These are phyloP conservation scores for Coix lacrymajobi DNA, from an alignment of 176 grass and related monocot genomes.

Conservation along the genomic window DNA sequence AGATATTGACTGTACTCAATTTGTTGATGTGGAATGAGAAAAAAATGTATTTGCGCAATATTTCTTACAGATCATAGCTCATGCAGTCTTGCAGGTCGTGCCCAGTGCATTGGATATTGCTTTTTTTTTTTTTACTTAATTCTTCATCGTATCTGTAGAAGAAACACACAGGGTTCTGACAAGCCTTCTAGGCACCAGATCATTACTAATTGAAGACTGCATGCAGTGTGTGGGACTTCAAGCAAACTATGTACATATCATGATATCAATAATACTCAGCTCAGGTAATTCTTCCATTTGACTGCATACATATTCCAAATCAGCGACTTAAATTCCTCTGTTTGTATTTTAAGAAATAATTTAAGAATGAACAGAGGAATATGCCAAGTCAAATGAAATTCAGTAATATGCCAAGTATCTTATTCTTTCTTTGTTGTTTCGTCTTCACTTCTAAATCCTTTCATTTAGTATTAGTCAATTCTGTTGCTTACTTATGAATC, in stretches of 20 bases:
- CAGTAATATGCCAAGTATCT: neutral
- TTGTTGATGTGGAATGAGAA: conserved; percentile 52
- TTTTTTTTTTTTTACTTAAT: neutral
- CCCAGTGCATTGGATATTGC: neutral
- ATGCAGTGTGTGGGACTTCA: neutral
- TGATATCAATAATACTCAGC: neutral
- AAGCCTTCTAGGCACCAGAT: neutral
- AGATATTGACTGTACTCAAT: conserved; percentile 83
- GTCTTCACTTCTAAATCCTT: neutral
- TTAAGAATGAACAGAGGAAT: too few species aligned
- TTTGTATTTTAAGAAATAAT: too few species aligned
- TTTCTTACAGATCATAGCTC: neutral
- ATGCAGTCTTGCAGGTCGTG: neutral
- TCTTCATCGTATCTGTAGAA: neutral
- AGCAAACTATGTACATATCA: neutral
- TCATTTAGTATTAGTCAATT: neutral
- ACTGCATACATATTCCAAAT: neutral
- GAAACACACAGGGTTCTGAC: neutral
- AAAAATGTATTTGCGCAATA: neutral
- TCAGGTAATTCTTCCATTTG: conserved; percentile 29
- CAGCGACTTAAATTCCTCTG: neutral
- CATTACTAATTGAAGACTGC: neutral
- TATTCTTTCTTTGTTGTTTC: neutral
- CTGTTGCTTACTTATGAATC: neutral
- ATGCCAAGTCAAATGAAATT: neutral